Evolutionary conservation across 805 yeast species (phyloP).

Genomic region (Wickerhamiella lipophila): DNA sequence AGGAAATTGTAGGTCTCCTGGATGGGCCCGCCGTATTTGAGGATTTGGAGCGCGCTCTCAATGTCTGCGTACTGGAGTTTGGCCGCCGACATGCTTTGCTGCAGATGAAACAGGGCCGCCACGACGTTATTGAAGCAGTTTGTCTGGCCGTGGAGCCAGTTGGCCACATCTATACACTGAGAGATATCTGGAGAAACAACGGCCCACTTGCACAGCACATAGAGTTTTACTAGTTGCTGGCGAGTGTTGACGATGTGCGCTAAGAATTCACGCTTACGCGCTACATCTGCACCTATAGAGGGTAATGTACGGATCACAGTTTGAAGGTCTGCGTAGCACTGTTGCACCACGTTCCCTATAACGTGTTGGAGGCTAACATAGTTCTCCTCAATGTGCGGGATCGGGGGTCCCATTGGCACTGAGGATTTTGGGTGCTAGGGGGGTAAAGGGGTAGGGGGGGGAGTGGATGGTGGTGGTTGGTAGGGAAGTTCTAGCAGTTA

Average conservation of each 20-base stretch:
- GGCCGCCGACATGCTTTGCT: slow-evolving; percentile 67
- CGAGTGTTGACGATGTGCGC: slow-evolving; percentile 58
- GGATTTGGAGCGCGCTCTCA: slow-evolving; percentile 74
- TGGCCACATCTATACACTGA: slow-evolving; percentile 68
- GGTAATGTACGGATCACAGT: slow-evolving; percentile 50
- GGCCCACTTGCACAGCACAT: slow-evolving; percentile 85
- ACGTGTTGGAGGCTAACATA: slow-evolving; percentile 52
- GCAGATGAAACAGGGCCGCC: slow-evolving; percentile 54
- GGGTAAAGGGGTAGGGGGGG: too few relatives aligned
- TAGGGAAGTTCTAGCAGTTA: too few relatives aligned
- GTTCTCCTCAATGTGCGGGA: slow-evolving; percentile 65
- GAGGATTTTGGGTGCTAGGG: not conserved
- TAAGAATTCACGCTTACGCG: slow-evolving; percentile 56
- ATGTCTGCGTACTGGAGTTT: slow-evolving; percentile 87
- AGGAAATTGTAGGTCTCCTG: slow-evolving; percentile 52
- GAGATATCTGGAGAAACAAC: slow-evolving; percentile 57
- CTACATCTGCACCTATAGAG: slow-evolving; percentile 41
- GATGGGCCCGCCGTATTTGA: slow-evolving; percentile 64
- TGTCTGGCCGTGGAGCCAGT: slow-evolving; percentile 76
- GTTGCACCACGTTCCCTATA: slow-evolving; percentile 45
- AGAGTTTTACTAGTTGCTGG: slow-evolving; percentile 71
- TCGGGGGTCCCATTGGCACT: slow-evolving; percentile 20
- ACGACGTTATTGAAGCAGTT: slow-evolving; percentile 50
- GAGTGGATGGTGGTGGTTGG: too few relatives aligned
- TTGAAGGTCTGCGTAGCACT: slow-evolving; percentile 50